Evolutionary conservation across 2,329 filamentous ascomycete species (phyloP).

Genomic region (Claviceps maximensis): DNA sequence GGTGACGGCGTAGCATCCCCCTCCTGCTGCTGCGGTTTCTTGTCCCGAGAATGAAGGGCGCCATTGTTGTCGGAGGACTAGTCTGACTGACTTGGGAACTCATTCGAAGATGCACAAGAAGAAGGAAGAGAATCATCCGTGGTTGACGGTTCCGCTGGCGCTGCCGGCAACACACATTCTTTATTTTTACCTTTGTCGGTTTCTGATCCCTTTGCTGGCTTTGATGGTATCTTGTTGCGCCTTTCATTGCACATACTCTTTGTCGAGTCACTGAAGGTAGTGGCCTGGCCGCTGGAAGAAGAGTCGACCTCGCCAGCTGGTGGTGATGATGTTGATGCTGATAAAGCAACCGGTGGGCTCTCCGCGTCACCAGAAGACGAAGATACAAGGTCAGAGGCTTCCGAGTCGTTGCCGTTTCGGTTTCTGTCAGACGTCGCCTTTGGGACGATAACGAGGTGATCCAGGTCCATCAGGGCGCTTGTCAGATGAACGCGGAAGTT

Average conservation of each 20-base stretch:
- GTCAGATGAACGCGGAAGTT: not conserved
- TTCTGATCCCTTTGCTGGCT: too few species aligned
- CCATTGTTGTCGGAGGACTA: not conserved
- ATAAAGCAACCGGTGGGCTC: too few species aligned
- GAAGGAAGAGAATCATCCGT: not conserved
- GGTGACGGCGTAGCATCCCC: not conserved
- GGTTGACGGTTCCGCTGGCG: not conserved
- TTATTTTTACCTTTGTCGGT: not conserved
- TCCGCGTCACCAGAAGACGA: not conserved
- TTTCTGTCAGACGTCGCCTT: not conserved
- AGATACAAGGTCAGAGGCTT: not conserved
- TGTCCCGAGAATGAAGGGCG: not conserved
- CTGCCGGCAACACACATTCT: not conserved
- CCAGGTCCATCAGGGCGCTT: not conserved
- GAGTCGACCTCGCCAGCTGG: not conserved
- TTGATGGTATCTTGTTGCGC: not conserved
- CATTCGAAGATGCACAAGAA: not conserved
- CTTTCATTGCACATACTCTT: not conserved
- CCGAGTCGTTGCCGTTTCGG: not conserved
- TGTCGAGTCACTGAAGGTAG: not conserved
- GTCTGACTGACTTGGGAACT: not conserved
- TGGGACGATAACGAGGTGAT: not conserved
- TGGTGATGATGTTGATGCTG: too few species aligned
- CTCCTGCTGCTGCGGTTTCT: not conserved
- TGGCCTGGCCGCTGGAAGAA: not conserved